Evolutionary conservation across 139 green algal genomes (phyloP).

Genomic region (Yamagishiella unicocca): DNA sequence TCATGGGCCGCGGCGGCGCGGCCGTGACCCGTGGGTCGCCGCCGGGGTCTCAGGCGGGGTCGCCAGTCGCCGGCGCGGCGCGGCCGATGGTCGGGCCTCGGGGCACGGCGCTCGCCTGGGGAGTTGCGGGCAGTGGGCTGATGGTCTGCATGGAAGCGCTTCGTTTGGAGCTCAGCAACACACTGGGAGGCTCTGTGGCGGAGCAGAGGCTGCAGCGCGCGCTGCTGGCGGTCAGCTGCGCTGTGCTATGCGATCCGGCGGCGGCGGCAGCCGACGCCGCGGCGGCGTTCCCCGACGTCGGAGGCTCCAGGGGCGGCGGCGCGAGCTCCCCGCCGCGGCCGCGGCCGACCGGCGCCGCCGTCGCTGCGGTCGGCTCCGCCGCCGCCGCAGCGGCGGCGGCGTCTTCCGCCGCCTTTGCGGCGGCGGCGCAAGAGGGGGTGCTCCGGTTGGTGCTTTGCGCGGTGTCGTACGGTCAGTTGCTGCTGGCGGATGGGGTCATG

Average conservation of each 20-base stretch:
- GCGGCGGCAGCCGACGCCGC: slow-evolving; percentile 5
- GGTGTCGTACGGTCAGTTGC: slow-evolving; percentile 12
- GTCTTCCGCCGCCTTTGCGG: not conserved
- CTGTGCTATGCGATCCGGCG: slow-evolving; percentile 7
- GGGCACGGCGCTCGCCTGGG: slow-evolving; percentile 3
- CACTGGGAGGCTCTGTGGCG: not conserved
- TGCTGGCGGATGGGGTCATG: slow-evolving; percentile 15
- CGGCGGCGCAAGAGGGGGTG: slow-evolving; percentile 6
- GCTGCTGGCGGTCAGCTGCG: slow-evolving; percentile 5
- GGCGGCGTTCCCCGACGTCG: not conserved
- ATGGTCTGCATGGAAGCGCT: slow-evolving; percentile 19
- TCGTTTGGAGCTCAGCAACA: not conserved
- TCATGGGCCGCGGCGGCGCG: not conserved
- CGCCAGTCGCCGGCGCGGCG: not conserved
- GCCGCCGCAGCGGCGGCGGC: not conserved
- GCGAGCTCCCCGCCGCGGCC: not conserved
- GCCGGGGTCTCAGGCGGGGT: not conserved
- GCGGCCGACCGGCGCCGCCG: no score
- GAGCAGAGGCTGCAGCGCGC: slow-evolving; percentile 33
- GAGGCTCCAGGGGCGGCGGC: not conserved
- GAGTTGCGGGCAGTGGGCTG: not conserved
- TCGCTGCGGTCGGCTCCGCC: not conserved
- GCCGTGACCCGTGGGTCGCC: not conserved
- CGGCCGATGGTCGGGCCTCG: not conserved
- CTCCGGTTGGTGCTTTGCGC: slow-evolving; percentile 7